phyloP scores from a whole-genome alignment of 345 rosid genomes.

The Hibiscus syriacus region DNA sequence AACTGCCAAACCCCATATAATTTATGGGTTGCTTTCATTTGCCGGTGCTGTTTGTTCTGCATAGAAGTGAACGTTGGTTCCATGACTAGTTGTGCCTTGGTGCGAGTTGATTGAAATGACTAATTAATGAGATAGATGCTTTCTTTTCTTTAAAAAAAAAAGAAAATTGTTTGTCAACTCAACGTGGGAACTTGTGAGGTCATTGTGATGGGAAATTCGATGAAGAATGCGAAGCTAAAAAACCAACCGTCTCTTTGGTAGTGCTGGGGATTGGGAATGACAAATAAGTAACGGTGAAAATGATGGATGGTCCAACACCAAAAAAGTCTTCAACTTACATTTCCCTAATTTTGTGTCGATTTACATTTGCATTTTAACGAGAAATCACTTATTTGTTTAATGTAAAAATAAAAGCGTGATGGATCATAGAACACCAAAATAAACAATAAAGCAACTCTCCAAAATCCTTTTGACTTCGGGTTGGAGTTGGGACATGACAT shows the following conservation, averaged over 20 bases:
- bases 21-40: slow-evolving; percentile 13
- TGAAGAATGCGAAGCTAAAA: background rate
- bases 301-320: slow-evolving; percentile 3
- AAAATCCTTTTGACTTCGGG: background rate
- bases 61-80: slow-evolving; percentile 13
- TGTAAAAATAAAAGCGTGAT: too few relatives aligned
- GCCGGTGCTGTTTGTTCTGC: slow-evolving; percentile 23
- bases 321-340: background rate
- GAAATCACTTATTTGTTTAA: too few relatives aligned
- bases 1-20: background rate
- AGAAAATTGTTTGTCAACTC: background rate
- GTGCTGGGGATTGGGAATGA: background rate
- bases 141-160: too few relatives aligned
- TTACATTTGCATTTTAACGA: too few relatives aligned
- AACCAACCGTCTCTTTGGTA: background rate
- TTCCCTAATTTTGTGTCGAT: background rate
- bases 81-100: background rate
- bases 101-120: slow-evolving; percentile 14
- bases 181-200: background rate
- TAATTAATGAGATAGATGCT: background rate
- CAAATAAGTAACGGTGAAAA: background rate
- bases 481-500: background rate
- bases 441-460: too few relatives aligned
- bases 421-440: too few relatives aligned
- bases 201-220: background rate